Conservation (phyloP, 768 basidiomycete species). For the Pleurotus tuoliensis region DNA sequence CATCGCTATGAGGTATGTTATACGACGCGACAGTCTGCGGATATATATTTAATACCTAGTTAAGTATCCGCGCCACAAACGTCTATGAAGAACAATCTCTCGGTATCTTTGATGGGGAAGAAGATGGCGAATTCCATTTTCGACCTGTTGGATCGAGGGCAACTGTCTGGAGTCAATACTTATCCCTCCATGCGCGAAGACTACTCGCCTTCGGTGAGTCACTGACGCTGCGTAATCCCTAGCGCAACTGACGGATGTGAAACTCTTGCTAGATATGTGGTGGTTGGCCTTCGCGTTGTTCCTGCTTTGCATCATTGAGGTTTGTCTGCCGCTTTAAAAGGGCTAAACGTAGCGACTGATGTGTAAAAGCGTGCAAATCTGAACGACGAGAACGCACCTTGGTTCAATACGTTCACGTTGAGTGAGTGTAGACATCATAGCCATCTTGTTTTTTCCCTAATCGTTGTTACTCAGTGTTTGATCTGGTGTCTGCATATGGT, state of each 20-base stretch:
- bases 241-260: background rate
- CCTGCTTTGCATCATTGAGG: constrained; percentile 3
- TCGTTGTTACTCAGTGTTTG: background rate
- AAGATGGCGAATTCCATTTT: constrained; percentile 2
- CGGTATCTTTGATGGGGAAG: background rate
- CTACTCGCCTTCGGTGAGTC: background rate
- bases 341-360: too few relatives aligned
- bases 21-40: background rate
- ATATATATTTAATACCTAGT: background rate
- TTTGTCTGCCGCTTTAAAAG: background rate
- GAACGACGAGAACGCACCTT: constrained; percentile 4
- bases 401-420: constrained; percentile 4
- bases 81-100: constrained; percentile 38
- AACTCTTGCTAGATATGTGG: constrained; percentile 1
- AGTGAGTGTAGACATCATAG: background rate
- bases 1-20: constrained; percentile 1
- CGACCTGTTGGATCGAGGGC: background rate
- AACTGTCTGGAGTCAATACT: background rate
- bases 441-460: background rate
- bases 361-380: background rate
- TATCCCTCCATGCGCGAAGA: background rate
- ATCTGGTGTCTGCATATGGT: constrained; percentile 8
- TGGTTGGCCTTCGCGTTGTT: constrained; percentile 5
- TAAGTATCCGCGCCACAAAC: constrained; percentile 82
- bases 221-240: background rate